phyloP scores from a whole-genome alignment of 2,329 filamentous ascomycete species.

The Decorospora gaudefroyi region DNA sequence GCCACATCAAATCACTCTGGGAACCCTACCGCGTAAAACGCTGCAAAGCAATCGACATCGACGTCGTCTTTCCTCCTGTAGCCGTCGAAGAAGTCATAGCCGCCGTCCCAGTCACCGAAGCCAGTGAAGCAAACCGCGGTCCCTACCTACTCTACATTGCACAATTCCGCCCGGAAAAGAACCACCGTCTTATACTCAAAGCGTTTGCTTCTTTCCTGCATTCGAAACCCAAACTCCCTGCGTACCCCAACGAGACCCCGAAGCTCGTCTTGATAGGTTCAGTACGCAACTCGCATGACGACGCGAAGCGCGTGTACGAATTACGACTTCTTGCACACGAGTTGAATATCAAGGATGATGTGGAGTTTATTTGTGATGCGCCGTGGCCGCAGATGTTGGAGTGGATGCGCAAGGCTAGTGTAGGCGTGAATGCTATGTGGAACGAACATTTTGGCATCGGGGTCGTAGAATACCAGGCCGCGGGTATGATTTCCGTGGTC shows the following conservation, averaged over 20 bases:
- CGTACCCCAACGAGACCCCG: constrained; percentile 57
- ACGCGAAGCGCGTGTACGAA: constrained; percentile 84
- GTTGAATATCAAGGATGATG: constrained; percentile 75
- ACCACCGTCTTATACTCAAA: constrained; percentile 83
- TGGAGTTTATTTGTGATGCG: constrained; percentile 88
- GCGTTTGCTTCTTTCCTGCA: constrained; percentile 77
- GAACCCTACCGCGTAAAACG: constrained; percentile 54
- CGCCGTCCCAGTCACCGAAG: constrained; percentile 70
- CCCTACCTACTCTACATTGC: constrained; percentile 87
- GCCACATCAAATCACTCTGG: constrained; percentile 78
- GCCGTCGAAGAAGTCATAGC: constrained; percentile 82
- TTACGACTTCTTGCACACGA: constrained; percentile 85
- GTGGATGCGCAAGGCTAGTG: constrained; percentile 73
- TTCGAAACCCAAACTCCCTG: constrained; percentile 31
- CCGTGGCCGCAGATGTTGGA: constrained; percentile 85
- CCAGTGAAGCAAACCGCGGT: constrained; percentile 70
- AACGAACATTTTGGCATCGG: constrained; percentile 99
- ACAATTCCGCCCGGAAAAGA: constrained; percentile 97
- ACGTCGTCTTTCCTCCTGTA: constrained; percentile 87
- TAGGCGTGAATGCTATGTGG: constrained; percentile 99
- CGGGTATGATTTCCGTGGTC: constrained; percentile 88
- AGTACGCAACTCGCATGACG: constrained; percentile 78
- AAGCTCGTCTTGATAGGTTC: constrained; percentile 85
- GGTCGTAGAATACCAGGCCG: constrained; percentile 96
- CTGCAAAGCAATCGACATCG: constrained; percentile 60